Base-by-base conservation (phyloP, 2,329 filamentous ascomycete genomes). In the Hypoxylon sp. region DNA sequence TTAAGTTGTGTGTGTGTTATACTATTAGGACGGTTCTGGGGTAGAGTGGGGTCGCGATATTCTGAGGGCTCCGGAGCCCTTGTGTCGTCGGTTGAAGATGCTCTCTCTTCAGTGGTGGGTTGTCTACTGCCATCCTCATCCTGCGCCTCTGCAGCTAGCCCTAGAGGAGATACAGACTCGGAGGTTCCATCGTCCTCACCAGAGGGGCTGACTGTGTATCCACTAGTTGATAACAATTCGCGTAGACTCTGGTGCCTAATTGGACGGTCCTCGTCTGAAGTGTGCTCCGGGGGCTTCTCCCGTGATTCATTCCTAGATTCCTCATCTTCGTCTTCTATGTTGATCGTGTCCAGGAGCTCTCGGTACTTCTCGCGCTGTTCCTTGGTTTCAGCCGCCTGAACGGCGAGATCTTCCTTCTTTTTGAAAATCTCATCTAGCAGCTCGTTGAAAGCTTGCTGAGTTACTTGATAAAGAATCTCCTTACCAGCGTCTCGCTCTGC, bases 361-460 rank as follows among this genome's bases (percentile, higher is more conserved):
- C 82, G 82, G 74, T 83, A 88, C 66, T 82, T 84, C 56, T 88
- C 83, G 39, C 93, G 87, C 60, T 88, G 82, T 8, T 81, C 80
- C 67, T 86, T 87, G 0, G 90, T 92, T 51, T 85, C 83, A 7
- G 87, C 85, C 9, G 89, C 90, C 58, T 88, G 85, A 63, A 96
- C 80, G 1, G 93, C 90, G 16, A 92, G 77, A 68, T 94, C 90
- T 77, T 98, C 95, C 69, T 91, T 90, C 3, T 86, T 83, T 71
- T 91, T 91, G 81, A 99, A 99, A 0, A 99, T 84, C 1, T 89
- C 86, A 74, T 98, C 93, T 0, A 99, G 86, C 1, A 98, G 83
- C 78, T 98, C 94, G 74, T 98, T 97, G 80, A 97, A 93, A 0
- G 93, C 91, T 78, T 97, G 91, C 77, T 97, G 94, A 0, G 93